Evolutionary conservation across 805 yeast species (phyloP).

Genomic region (Zygoascus tannicola): DNA sequence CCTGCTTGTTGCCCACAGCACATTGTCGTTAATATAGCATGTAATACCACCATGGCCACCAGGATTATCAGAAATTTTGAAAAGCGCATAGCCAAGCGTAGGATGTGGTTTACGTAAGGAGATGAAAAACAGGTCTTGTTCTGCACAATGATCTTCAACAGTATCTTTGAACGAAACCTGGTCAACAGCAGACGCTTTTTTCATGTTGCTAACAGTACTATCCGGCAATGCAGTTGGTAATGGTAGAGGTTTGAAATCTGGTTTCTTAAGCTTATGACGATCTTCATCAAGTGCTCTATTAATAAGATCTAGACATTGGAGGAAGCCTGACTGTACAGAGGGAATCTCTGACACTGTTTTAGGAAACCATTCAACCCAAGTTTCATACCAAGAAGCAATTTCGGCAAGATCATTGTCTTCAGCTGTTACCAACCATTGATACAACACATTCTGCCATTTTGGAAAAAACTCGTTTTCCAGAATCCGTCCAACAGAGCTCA

Average conservation of each 20-base stretch:
- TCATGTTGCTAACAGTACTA: background rate
- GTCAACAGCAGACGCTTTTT: background rate
- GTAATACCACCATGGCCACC: slow-evolving; percentile 28
- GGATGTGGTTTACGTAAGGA: slow-evolving; percentile 30
- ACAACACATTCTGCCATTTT: slow-evolving; percentile 28
- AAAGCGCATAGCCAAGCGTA: slow-evolving; percentile 37
- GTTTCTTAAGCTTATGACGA: slow-evolving; percentile 6
- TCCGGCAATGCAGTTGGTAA: background rate
- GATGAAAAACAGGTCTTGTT: slow-evolving; percentile 37
- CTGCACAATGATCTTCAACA: slow-evolving; percentile 49
- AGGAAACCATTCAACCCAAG: slow-evolving; percentile 27
- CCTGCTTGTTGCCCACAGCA: slow-evolving; percentile 40
- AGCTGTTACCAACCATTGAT: slow-evolving; percentile 22
- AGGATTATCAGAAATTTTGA: slow-evolving; percentile 31
- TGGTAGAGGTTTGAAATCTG: background rate
- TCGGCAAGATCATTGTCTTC: slow-evolving; percentile 18
- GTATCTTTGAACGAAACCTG: slow-evolving; percentile 50
- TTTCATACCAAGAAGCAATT: slow-evolving; percentile 25
- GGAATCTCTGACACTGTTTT: slow-evolving; percentile 11
- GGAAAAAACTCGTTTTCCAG: slow-evolving; percentile 33
- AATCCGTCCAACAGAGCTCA: slow-evolving; percentile 18
- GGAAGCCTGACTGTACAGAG: slow-evolving; percentile 13
- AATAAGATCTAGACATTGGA: slow-evolving; percentile 26
- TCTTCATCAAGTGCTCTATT: slow-evolving; percentile 23
- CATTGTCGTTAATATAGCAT: slow-evolving; percentile 55